These are phyloP conservation scores for Pleurotus giganteus DNA, from an alignment of 768 basidiomycete species.

Conservation along the genomic window DNA sequence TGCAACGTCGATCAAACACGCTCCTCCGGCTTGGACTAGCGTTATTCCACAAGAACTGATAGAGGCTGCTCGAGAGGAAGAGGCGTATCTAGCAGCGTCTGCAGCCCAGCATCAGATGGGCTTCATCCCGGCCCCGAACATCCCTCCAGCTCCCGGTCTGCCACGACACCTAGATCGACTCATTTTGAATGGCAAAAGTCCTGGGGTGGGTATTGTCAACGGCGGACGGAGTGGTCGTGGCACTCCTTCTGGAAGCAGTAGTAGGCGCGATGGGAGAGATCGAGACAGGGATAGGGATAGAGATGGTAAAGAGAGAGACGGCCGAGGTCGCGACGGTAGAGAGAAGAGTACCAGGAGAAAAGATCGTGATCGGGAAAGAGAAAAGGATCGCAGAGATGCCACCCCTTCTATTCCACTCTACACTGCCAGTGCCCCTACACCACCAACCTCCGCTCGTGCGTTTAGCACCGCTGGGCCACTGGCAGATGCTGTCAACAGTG, in stretches of 20 bases:
- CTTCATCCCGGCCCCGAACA: conserved; percentile 65
- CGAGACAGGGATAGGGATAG: conserved; percentile 20
- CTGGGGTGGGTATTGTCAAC: conserved; percentile 21
- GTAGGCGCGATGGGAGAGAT: conserved; percentile 17
- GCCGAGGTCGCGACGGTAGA: conserved; percentile 7
- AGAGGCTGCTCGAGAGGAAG: conserved; percentile 82
- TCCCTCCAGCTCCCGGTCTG: conserved; percentile 84
- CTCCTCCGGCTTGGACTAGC: conserved; percentile 63
- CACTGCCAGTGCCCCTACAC: not conserved
- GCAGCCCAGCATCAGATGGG: conserved; percentile 23
- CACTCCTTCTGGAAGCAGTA: conserved; percentile 8
- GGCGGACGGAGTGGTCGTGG: conserved; percentile 18
- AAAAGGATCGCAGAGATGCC: conserved; percentile 12
- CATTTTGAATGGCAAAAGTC: conserved; percentile 67
- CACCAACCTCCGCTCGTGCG: not conserved
- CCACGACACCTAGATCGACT: conserved; percentile 93
- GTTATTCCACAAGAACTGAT: conserved; percentile 77
- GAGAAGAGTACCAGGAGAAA: conserved; percentile 11
- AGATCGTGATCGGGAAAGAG: conserved; percentile 13
- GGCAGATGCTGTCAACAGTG: not conserved
- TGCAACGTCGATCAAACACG: conserved; percentile 17
- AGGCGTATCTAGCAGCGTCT: conserved; percentile 60
- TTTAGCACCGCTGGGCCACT: not conserved
- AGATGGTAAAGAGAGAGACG: conserved; percentile 15
- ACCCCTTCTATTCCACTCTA: not conserved